phyloP scores from a whole-genome alignment of 331 rosid genomes.

The Stylosanthes scabra region DNA sequence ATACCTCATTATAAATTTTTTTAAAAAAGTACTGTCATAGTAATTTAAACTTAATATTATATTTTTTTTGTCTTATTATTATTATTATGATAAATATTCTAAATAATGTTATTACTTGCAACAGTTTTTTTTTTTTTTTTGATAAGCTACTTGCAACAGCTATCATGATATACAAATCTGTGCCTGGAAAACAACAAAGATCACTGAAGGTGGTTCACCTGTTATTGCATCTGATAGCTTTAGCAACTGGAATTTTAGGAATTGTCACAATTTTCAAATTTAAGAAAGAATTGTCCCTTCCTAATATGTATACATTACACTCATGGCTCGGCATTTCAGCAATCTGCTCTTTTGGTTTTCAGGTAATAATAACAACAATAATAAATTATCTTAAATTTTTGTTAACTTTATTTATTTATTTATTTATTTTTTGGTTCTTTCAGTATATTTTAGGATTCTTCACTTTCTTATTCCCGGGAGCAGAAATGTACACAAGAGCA shows the following conservation, averaged over 20 bases:
- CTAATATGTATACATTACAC: constrained; percentile 58
- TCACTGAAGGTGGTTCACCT: constrained; percentile 56
- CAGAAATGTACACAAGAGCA: constrained; percentile 51
- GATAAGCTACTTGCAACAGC: constrained; percentile 58
- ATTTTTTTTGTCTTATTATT: not conserved
- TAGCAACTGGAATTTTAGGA: constrained; percentile 62
- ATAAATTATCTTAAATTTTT: too few species aligned
- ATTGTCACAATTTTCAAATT: constrained; percentile 52
- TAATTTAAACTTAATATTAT: too few species aligned
- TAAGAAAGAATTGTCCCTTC: constrained; percentile 28
- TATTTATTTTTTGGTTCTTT: not conserved
- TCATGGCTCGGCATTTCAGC: constrained; percentile 81
- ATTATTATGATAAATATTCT: not conserved
- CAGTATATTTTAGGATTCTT: constrained; percentile 66
- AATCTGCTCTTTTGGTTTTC: constrained; percentile 57
- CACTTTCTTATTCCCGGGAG: constrained; percentile 56
- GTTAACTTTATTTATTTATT: too few species aligned
- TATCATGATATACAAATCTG: constrained; percentile 61
- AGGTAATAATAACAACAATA: constrained; percentile 44
- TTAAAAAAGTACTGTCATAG: too few species aligned
- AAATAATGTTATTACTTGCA: not conserved
- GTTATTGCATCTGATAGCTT: constrained; percentile 59
- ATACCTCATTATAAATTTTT: too few species aligned
- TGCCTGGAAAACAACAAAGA: constrained; percentile 44
- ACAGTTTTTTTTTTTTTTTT: too few species aligned